A percentile compares a stretch with the other conserved stretches of the same genome.
Conservation (phyloP, 177 flowering plant species). For the Viscum album region DNA sequence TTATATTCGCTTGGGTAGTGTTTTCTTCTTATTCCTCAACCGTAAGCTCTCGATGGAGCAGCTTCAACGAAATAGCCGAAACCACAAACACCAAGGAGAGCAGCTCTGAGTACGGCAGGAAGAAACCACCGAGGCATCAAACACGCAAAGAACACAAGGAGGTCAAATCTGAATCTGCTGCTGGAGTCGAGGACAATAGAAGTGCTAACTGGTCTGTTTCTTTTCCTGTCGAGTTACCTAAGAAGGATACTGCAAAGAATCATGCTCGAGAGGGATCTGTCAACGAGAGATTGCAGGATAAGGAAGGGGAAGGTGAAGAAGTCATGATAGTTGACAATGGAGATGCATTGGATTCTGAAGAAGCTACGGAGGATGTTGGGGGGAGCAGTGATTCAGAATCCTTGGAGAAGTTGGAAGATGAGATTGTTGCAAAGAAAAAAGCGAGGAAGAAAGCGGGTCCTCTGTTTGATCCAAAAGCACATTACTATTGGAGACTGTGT, state of each 20-base stretch:
- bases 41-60: constrained; percentile 50
- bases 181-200: constrained; percentile 22
- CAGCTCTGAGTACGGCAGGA: constrained; percentile 15
- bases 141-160: constrained; percentile 14
- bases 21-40: constrained; percentile 49
- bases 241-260: constrained; percentile 18
- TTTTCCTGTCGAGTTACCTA: constrained; percentile 14
- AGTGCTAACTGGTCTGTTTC: constrained; percentile 22
- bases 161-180: constrained; percentile 17
- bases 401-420: constrained; percentile 32
- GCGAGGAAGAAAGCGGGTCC: constrained; percentile 42
- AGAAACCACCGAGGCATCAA: constrained; percentile 12
- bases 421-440: constrained; percentile 24
- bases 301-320: constrained; percentile 19
- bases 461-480: constrained; percentile 55
- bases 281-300: constrained; percentile 5
- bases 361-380: constrained; percentile 18
- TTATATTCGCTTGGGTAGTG: constrained; percentile 55
- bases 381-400: constrained; percentile 28
- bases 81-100: constrained; percentile 27
- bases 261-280: neutral
- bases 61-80: constrained; percentile 53
- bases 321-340: constrained; percentile 22
- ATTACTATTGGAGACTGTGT: constrained; percentile 70
- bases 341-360: neutral